Evolutionary conservation across 2,329 filamentous ascomycete species (phyloP).

Genomic region (Colletotrichum sansevieriae): DNA sequence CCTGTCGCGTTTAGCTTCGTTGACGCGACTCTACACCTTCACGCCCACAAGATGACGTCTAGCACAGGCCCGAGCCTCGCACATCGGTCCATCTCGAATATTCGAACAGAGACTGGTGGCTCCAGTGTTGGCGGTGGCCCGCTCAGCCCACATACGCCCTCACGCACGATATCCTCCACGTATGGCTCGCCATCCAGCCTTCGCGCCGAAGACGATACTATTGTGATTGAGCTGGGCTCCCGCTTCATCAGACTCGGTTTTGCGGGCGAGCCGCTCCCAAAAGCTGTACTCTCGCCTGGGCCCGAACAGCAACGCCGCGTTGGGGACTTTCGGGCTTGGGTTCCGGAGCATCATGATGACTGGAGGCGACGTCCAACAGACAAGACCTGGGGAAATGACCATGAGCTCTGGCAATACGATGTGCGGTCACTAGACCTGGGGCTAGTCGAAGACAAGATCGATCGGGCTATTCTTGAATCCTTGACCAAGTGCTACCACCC

Average conservation of each 20-base stretch:
- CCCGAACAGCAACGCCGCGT: slow-evolving; percentile 81
- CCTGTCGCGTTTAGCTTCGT: not conserved
- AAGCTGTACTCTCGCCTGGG: slow-evolving; percentile 76
- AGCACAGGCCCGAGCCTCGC: slow-evolving; percentile 60
- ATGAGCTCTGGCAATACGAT: slow-evolving; percentile 85
- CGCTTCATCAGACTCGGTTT: slow-evolving; percentile 86
- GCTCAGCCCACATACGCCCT: slow-evolving; percentile 72
- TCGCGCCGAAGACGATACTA: slow-evolving; percentile 83
- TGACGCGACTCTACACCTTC: not conserved
- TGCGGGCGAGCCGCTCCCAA: slow-evolving; percentile 84
- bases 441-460: slow-evolving; percentile 87
- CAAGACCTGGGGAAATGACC: slow-evolving; percentile 71
- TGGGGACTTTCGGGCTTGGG: slow-evolving; percentile 85
- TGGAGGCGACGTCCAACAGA: slow-evolving; percentile 61
- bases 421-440: slow-evolving; percentile 80
- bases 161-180: slow-evolving; percentile 65
- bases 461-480: slow-evolving; percentile 83
- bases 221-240: slow-evolving; percentile 86
- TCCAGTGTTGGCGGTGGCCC: slow-evolving; percentile 49
- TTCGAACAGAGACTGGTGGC: slow-evolving; percentile 59
- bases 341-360: slow-evolving; percentile 63
- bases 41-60: slow-evolving; percentile 49
- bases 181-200: slow-evolving; percentile 73
- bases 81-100: slow-evolving; percentile 71
- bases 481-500: slow-evolving; percentile 78